Conservation (phyloP, 495 filamentous ascomycete species). For the Schizothecium vesticola region DNA sequence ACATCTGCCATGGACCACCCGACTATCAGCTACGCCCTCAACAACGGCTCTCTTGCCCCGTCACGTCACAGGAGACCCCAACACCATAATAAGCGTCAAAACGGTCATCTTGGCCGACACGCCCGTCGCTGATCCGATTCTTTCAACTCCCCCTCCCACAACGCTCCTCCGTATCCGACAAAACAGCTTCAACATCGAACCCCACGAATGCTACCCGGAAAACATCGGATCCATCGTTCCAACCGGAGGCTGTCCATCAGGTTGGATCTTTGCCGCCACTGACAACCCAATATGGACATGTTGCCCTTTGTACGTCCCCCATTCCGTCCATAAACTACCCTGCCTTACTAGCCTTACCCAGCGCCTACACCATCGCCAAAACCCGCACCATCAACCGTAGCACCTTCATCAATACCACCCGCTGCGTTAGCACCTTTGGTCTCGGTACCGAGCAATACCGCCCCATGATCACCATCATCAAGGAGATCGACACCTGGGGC, state of each 20-base stretch:
- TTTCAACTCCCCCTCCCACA: background rate
- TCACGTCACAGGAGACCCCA: background rate
- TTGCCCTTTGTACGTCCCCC: background rate
- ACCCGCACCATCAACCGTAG: background rate
- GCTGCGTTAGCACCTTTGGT: background rate
- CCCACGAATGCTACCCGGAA: background rate
- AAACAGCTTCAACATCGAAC: no score
- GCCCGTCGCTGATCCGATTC: no score
- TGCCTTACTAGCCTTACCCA: background rate
- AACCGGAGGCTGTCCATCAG: background rate
- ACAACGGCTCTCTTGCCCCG: background rate
- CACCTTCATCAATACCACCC: background rate
- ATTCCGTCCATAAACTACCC: no score
- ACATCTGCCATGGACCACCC: no score
- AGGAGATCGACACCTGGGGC: background rate
- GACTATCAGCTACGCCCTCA: no score
- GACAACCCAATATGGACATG: background rate
- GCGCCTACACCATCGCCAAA: background rate
- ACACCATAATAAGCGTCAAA: background rate
- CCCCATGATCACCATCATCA: background rate
- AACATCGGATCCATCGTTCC: background rate
- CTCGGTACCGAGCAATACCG: background rate
- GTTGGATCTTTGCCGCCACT: background rate
- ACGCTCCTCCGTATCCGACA: background rate
- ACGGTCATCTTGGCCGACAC: background rate